phyloP scores from a whole-genome alignment of 352 stramenopile species.

The Phytopythium chamaehyphon region DNA sequence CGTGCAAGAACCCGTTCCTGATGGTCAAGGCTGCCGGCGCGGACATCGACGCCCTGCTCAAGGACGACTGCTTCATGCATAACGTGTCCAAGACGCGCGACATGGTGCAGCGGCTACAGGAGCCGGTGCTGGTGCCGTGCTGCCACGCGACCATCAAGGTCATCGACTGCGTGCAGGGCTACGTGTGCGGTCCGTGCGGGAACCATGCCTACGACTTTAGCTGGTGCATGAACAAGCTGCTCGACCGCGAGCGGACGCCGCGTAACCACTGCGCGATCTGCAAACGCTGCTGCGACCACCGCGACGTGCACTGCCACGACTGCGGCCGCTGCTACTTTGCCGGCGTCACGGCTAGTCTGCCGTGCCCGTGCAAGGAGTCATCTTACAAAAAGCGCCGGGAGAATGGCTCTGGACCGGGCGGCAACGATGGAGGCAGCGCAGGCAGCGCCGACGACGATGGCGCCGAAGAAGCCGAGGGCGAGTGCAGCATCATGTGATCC shows the following conservation, averaged over 20 bases:
- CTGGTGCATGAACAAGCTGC: constrained; percentile 80
- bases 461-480: constrained; percentile 35
- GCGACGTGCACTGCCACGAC: constrained; percentile 82
- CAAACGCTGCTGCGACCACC: constrained; percentile 84
- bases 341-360: constrained; percentile 67
- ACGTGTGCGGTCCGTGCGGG: constrained; percentile 39
- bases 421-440: constrained; percentile 5
- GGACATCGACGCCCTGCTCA: constrained; percentile 66
- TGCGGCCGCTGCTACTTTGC: constrained; percentile 85
- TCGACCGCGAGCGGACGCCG: constrained; percentile 64
- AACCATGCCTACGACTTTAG: constrained; percentile 66
- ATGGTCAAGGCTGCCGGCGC: constrained; percentile 75
- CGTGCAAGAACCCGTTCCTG: constrained; percentile 84
- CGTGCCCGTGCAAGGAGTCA: constrained; percentile 74
- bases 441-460: constrained; percentile 2
- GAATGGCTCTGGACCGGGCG: not conserved
- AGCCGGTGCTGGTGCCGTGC: constrained; percentile 61
- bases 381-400: constrained; percentile 54
- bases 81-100: constrained; percentile 83
- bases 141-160: constrained; percentile 56
- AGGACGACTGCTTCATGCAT: constrained; percentile 86
- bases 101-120: constrained; percentile 74
- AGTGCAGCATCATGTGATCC: constrained; percentile 80
- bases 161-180: constrained; percentile 74
- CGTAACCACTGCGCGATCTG: constrained; percentile 85